Evolutionary conservation across 345 rosid species (phyloP), one percentile per base, ranked within the genome.

Genomic region (Passiflora organensis): DNA sequence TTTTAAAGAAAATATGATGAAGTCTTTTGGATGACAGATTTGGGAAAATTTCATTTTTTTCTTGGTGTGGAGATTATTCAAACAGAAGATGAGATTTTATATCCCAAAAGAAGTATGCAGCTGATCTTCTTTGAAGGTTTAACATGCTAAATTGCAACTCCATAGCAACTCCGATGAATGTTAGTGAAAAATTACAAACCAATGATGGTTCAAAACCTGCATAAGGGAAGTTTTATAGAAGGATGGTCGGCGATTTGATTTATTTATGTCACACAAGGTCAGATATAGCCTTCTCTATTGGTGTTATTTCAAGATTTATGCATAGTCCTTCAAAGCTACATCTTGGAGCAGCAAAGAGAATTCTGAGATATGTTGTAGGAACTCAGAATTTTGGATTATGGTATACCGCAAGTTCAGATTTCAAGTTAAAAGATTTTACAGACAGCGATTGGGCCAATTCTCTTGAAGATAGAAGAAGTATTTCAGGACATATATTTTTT

Each of bases 231-330:
- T 4, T 5, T 12, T 48, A 8, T 16, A 50, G 39, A 32, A 50
- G 54, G 6, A 14, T 50, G 20, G 54, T 50, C 1, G 54, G 54
- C 0, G 54, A 20, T 1, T n/a, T 50, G 13, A 50, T 50, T n/a
- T 25, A 50, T 28, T 28, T 50, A 14, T 13, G 37, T 32, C 20
- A 50, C 25, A 49, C 18, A 5, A 5, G 37, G 2, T 37, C 37
- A 0, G 20, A 49, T 49, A 48, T 48, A 5, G 36, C 25, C 4
- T 38, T 55, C 15, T 34, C 36, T 0, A 4, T 55, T 55, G 59
- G 38, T 19, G 37, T 55, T 55, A 14, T 55, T 42, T 58, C 25
- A 6, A 58, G 48, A 13, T 58, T 45, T 58, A 58, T 44, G 62
- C 44, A 41, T 13, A 5, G 25, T 44, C 42, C 62, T 58, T 58